Base-by-base conservation (phyloP, 805 yeast species). In the Saitoella complicata region DNA sequence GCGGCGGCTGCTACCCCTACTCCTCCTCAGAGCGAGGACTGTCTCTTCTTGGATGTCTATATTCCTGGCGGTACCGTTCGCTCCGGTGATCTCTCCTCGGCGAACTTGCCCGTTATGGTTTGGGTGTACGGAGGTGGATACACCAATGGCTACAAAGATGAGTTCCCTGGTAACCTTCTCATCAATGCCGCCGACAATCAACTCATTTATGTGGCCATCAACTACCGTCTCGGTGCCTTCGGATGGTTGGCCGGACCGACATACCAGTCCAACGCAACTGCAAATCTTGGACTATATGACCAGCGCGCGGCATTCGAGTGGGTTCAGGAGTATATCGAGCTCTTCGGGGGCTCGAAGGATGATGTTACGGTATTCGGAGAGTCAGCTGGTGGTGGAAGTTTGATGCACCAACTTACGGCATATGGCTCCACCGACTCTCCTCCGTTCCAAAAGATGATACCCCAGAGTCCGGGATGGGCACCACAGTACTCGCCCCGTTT, bases 371-470 rank as follows among this genome's bases (percentile, higher is more conserved):
- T 65, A n/a, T 54, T 60, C 50, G 69, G 70, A 6, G 62, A 62
- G 48, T 51, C 59, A 38, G 68, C 70, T 6, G 70, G 70, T 30
- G 67, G 33, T 32, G 67, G 48, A 42, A 64, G 64, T 55, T 58
- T 45, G 49, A 45, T 42, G 48, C 63, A 49, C 56, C 64, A 32
- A 58, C 57, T 40, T 45, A 48, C 40, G 40, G 39, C 29, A 53
- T 21, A 21, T 21, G 21, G 21, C 21, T 21, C 21, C 21, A 45
- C 51, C 55, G 44, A 59, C 45, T 6, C 54, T 40, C 44, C 43
- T 12, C 49, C 32, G 41, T 51, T 51, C 34, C 31, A 38, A 12
- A 43, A 48, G 11, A 53, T 53, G 4, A 51, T 51, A 21, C 32
- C 46, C 40, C 53, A 51, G 43, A 48, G 51, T 13, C 39, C 44